Conservation (phyloP, 805 yeast genomes). For the Yarrowia sp. region DNA sequence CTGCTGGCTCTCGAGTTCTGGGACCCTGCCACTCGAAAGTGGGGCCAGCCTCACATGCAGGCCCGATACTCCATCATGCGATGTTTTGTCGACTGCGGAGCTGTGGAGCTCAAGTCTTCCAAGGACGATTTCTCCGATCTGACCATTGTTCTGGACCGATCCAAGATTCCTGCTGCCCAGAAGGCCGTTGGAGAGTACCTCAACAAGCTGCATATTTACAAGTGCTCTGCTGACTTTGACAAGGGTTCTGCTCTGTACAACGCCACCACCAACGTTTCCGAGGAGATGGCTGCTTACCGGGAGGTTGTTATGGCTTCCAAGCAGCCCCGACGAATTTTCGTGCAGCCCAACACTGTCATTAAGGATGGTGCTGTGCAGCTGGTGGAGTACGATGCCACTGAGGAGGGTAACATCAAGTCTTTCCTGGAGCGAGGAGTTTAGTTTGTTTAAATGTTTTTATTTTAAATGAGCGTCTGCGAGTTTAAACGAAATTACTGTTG, state of each 20-base stretch:
- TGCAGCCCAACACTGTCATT: conserved; percentile 72
- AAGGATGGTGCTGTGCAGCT: conserved; percentile 48
- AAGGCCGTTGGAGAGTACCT: conserved; percentile 74
- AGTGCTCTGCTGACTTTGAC: conserved; percentile 69
- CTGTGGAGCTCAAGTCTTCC: conserved; percentile 51
- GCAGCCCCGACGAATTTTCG: conserved; percentile 78
- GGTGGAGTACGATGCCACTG: conserved; percentile 72
- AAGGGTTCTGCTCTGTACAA: conserved; percentile 63
- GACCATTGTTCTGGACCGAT: conserved; percentile 55
- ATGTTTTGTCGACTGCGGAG: conserved; percentile 63
- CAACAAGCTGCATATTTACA: conserved; percentile 70
- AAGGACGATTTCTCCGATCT: conserved; percentile 57
- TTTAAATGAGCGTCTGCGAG: neutral
- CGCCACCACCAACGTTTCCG: conserved; percentile 60
- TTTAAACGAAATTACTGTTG: neutral
- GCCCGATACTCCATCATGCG: conserved; percentile 85
- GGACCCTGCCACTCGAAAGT: conserved; percentile 76
- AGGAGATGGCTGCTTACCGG: conserved; percentile 62
- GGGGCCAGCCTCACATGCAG: conserved; percentile 97
- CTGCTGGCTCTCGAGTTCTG: conserved; percentile 77
- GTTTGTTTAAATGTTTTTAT: neutral
- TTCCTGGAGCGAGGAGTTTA: conserved; percentile 58
- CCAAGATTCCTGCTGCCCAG: conserved; percentile 66
- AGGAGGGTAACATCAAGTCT: conserved; percentile 74
- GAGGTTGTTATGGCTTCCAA: conserved; percentile 67